A percentile compares a stretch with the other conserved stretches of the same genome.
phyloP scores from a whole-genome alignment of 176 grass and related monocot genomes.

The Hyparrhenia diplandra region DNA sequence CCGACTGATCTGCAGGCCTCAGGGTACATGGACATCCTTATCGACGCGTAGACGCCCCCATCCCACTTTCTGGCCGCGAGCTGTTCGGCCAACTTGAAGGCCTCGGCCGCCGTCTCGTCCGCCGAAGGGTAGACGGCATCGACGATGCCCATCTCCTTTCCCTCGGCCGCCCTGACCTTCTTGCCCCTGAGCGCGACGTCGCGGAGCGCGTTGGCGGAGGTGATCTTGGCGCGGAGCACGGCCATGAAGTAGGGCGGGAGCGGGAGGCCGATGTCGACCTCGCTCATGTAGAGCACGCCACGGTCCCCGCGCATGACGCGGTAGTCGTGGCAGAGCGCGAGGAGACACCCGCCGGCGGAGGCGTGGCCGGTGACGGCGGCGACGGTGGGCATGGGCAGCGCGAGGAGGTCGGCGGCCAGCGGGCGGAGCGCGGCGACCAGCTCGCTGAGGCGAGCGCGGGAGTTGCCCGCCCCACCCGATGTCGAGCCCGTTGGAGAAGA shows the following conservation, averaged over 20 bases:
- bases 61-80: conserved; percentile 80
- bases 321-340: conserved; percentile 87
- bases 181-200: conserved; percentile 52
- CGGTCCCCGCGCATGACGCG: conserved; percentile 78
- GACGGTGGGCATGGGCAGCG: conserved; percentile 83
- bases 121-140: conserved; percentile 51
- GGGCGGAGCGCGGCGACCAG: conserved; percentile 45
- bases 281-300: conserved; percentile 93
- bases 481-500: conserved; percentile 97
- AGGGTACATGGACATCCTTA: conserved; percentile 52
- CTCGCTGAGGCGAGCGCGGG: conserved; percentile 31
- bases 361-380: conserved; percentile 86
- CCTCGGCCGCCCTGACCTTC: conserved; percentile 55
- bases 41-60: conserved; percentile 57
- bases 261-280: conserved; percentile 80
- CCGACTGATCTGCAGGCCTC: conserved; percentile 50
- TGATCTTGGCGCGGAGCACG: conserved; percentile 64
- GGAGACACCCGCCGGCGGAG: conserved; percentile 50
- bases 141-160: conserved; percentile 55
- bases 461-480: conserved; percentile 49
- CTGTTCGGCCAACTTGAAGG: conserved; percentile 67
- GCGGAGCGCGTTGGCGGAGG: conserved; percentile 44
- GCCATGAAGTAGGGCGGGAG: conserved; percentile 61
- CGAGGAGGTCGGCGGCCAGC: conserved; percentile 58
- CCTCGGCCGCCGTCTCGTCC: conserved; percentile 54